Evolutionary conservation across 768 basidiomycete genomes (phyloP).

Genomic region (Serendipita sp.): DNA sequence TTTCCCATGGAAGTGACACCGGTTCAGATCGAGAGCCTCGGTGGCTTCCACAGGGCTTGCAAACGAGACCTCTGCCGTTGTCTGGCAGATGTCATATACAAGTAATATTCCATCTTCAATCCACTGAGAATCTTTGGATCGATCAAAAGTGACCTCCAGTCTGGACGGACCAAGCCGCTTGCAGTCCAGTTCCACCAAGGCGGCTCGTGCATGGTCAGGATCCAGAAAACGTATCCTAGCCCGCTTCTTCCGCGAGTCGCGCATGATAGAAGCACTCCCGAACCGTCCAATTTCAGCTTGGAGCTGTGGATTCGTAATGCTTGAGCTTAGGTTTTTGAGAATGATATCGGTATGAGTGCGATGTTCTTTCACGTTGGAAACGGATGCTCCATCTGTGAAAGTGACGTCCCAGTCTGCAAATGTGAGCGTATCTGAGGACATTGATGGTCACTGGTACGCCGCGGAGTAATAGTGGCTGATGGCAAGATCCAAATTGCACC

Average conservation of each 20-base stretch:
- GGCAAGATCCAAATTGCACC: too few species aligned
- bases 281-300: not conserved
- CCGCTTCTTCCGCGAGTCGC: not conserved
- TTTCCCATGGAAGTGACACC: not conserved
- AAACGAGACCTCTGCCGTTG: not conserved
- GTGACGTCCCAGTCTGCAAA: constrained; percentile 3
- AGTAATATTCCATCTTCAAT: constrained; percentile 5
- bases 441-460: not conserved
- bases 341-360: not conserved
- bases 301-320: not conserved
- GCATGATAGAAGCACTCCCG: not conserved
- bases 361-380: not conserved
- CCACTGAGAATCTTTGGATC: not conserved
- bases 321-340: not conserved
- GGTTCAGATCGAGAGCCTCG: not conserved
- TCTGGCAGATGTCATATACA: not conserved
- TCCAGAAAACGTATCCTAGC: not conserved
- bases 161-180: not conserved
- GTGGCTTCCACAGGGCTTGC: not conserved
- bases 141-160: not conserved
- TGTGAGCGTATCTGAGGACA: constrained; percentile 1
- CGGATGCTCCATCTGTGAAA: not conserved
- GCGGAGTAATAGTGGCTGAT: too few species aligned
- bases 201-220: not conserved
- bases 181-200: not conserved